Evolutionary conservation across 1,284 basidiomycete species (phyloP), one percentile per base, ranked within the genome.

Genomic region (Ceratobasidium sp.): DNA sequence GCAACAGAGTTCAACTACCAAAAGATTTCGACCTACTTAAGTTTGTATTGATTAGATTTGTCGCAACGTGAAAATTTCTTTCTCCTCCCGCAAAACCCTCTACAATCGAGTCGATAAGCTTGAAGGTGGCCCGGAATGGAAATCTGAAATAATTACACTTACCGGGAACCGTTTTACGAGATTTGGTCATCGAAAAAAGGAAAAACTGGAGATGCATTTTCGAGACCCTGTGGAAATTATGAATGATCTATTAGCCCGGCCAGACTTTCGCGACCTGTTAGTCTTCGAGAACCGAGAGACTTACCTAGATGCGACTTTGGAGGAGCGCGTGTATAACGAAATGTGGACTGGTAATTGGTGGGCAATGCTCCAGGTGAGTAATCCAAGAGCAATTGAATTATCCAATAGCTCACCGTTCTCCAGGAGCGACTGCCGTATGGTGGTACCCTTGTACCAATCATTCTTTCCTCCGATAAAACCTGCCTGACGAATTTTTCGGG

Each of bases 191-290:
- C 23, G 39, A 0, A 39, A 81, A 69, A 58, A 63, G 0, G 83
- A 81, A 64, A 79, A 81, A 10, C 67, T 85, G 0, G 83, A 86
- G 58, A 55, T 86, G 0, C 86, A 85, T 81, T 64, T 63, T 3
- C 49, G 83, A 0, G 80, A 87, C 63, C 84, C 85, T 15, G 81
- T 87, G 0, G 83, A 85, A 39, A 84, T 83, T 44, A 80, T 87
- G 10, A 55, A 73, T 2, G 84, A 87, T 64, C 72, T 86, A 0
- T 82, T 87, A 5, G 80, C 23, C 13, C n/a, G 13, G 26, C 58
- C 26, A 28, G 58, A 60, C 12, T 60, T 26, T 28, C 13, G 4
- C 2, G 26, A 60, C 33, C 15, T 26, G 26, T 28, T 60, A 5
- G 58, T 60, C 23, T 60, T 26, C 58, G 26, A 60, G 26, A 18